phyloP scores from a whole-genome alignment of 768 basidiomycete species.

The Rhodotorula babjevae region DNA sequence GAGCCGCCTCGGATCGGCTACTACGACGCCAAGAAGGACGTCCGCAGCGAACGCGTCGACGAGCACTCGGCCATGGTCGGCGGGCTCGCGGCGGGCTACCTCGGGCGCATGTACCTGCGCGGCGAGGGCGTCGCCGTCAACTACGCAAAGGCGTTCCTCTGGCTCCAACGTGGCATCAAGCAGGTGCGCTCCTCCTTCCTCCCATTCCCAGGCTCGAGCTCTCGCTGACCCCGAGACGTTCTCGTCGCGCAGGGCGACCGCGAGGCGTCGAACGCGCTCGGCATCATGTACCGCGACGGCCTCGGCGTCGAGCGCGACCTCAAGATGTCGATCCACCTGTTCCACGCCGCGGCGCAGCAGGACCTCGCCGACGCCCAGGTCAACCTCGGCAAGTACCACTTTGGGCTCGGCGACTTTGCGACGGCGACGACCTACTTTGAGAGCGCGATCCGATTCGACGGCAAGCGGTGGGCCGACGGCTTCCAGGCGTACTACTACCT shows the following conservation, averaged over 20 bases:
- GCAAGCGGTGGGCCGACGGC: constrained; percentile 54
- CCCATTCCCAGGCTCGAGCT: too few species aligned
- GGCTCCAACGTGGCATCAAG: constrained; percentile 71
- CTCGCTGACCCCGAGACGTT: too few species aligned
- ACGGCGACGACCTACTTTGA: constrained; percentile 73
- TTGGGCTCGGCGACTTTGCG: constrained; percentile 59
- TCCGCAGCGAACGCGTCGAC: constrained; percentile 44
- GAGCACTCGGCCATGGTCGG: constrained; percentile 57
- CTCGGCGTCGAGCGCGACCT: constrained; percentile 63
- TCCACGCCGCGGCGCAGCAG: constrained; percentile 72
- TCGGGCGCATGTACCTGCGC: constrained; percentile 88
- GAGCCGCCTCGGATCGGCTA: constrained; percentile 37
- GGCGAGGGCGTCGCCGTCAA: constrained; percentile 80
- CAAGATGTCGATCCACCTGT: constrained; percentile 62
- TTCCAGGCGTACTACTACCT: constrained; percentile 95
- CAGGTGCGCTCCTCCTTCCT: constrained; percentile 11
- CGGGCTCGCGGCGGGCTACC: constrained; percentile 73
- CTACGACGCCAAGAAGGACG: constrained; percentile 45
- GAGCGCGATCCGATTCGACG: constrained; percentile 70
- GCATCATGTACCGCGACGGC: constrained; percentile 88
- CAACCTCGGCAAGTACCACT: constrained; percentile 68
- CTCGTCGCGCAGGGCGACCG: constrained; percentile 60
- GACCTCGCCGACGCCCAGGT: constrained; percentile 91
- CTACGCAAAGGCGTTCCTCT: constrained; percentile 66
- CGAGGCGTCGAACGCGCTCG: constrained; percentile 83